Conservation (phyloP, 805 yeast genomes). For the Nakazawaea sp. region DNA sequence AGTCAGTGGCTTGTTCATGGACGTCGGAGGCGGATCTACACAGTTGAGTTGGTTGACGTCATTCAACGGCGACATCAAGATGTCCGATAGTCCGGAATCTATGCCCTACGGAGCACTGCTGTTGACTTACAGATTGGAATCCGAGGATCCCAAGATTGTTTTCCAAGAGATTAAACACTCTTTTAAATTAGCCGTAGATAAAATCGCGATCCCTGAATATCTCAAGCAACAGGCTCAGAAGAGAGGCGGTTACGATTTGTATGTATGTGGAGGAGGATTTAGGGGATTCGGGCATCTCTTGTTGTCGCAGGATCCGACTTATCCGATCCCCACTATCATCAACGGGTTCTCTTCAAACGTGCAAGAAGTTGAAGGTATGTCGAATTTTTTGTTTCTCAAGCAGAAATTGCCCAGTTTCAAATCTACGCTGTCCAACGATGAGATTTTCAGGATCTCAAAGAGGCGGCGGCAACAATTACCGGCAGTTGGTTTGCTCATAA, state of each 20-base stretch:
- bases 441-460: constrained; percentile 59
- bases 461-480: constrained; percentile 63
- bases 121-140: constrained; percentile 44
- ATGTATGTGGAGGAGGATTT: constrained; percentile 70
- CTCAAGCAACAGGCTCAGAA: constrained; percentile 41
- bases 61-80: constrained; percentile 44
- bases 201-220: constrained; percentile 45
- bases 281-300: constrained; percentile 63
- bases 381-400: constrained; percentile 45
- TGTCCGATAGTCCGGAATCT: constrained; percentile 52
- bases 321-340: constrained; percentile 65
- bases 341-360: constrained; percentile 61
- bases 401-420: constrained; percentile 36
- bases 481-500: constrained; percentile 55
- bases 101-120: constrained; percentile 74
- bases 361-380: constrained; percentile 41
- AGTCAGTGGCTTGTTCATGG: constrained; percentile 63
- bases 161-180: constrained; percentile 48
- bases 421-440: constrained; percentile 19
- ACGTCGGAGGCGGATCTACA: constrained; percentile 66
- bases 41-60: constrained; percentile 67
- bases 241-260: constrained; percentile 57
- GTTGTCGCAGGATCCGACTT: constrained; percentile 39
- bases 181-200: constrained; percentile 40
- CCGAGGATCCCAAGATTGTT: constrained; percentile 42